Evolutionary conservation across 2,329 filamentous ascomycete genomes (phyloP).

Genomic region (Stachybotrys chartarum): DNA sequence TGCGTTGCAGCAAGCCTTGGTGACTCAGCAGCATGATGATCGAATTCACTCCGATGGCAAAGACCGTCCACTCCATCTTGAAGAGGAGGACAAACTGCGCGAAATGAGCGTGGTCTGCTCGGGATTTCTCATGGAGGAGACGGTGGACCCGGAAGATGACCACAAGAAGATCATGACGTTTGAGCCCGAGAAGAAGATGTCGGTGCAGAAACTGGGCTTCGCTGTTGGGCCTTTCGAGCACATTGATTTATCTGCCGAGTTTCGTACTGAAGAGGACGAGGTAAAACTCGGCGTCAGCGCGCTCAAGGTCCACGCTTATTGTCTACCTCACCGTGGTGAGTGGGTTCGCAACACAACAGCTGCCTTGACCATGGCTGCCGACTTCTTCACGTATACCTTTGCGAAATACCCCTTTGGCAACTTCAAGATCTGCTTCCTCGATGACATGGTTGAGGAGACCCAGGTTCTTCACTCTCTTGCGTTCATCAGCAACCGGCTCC

Average conservation of each 20-base stretch:
- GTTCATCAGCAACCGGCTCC: conserved; percentile 76
- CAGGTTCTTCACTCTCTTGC: conserved; percentile 75
- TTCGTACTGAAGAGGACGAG: conserved; percentile 83
- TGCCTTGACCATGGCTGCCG: conserved; percentile 78
- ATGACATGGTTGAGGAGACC: conserved; percentile 74
- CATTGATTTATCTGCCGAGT: conserved; percentile 77
- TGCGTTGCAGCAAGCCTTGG: conserved; percentile 46
- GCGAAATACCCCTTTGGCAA: conserved; percentile 86
- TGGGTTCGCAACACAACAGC: conserved; percentile 84
- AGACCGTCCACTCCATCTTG: conserved; percentile 36
- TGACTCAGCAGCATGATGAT: conserved; percentile 30
- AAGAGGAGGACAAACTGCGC: conserved; percentile 75
- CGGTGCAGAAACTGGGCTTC: conserved; percentile 87
- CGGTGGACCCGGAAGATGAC: conserved; percentile 66
- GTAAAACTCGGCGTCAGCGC: conserved; percentile 84
- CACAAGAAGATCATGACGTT: conserved; percentile 87
- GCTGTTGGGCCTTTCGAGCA: conserved; percentile 92
- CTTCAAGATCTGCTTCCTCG: conserved; percentile 91
- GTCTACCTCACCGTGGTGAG: conserved; percentile 72
- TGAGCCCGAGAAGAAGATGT: conserved; percentile 64
- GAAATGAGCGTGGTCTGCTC: conserved; percentile 91
- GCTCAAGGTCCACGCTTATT: conserved; percentile 85
- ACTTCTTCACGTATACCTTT: conserved; percentile 82
- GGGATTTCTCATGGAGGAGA: conserved; percentile 79
- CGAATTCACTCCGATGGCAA: conserved; percentile 34